Evolutionary conservation across 2,329 filamentous ascomycete species (phyloP), one percentile per base, ranked within the genome.

Genomic region (Xylariaceae sp.): DNA sequence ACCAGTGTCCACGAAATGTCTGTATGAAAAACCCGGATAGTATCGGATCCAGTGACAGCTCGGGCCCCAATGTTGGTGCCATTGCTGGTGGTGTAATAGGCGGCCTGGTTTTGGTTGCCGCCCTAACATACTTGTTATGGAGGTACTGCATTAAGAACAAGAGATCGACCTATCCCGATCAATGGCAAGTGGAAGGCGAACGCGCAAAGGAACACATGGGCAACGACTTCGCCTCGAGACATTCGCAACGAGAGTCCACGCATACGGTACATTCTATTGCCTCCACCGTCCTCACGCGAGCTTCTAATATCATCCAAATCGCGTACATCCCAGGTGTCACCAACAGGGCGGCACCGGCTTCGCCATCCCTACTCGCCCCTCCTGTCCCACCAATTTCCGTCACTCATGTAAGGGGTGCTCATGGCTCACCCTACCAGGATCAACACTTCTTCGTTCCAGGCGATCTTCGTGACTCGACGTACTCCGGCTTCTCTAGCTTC

Each of bases 271-370:
- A 88, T 69, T 97, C 93, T 10, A 91, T 99, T 71, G 94, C 94
- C 13, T 97, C 92, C 8, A 97, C 93, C 30, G 92, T 97, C 60
- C 83, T 97, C 62, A 97, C 94, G 15, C 87, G 94, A 63, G 94
- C 94, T 53, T 97, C 94, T 70, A 99, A 99, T 78, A 93, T 99
- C 72, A 99, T 99, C 69, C 94, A 97, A 76, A 99, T 99, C 75
- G 94, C 94, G 58, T 99, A 97, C 74, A 97, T 99, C 66, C 94
- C 94, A 11, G 94, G 94, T 61, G 92, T 97, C 69, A 97, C 91
- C 62, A 97, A 97, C 76, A 85, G 93, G 66, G 92, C 92, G 10
- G 87, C 88, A 6, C 89, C 90, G 4, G 87, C 88, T n/a, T 93
- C 91, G 0, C 90, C 90, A 2, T 86, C 85, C 45, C 78, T 91